Conservation (phyloP, 768 basidiomycete species). For the Calocybe indica region DNA sequence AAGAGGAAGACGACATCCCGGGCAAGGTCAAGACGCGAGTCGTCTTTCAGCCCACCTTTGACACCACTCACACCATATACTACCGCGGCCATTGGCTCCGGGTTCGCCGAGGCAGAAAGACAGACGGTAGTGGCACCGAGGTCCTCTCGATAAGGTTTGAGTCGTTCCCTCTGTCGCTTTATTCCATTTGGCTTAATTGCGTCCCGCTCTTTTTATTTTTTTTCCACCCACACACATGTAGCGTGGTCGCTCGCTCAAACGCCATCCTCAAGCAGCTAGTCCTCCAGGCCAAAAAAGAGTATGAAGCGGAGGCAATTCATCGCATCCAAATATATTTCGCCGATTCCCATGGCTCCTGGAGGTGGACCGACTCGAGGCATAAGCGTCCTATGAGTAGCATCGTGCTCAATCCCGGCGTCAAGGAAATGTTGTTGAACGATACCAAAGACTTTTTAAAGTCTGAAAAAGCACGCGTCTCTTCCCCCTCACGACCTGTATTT, state of each 20-base stretch:
- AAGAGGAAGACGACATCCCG: constrained; percentile 35
- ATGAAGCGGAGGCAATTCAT: constrained; percentile 82
- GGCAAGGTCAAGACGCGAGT: constrained; percentile 74
- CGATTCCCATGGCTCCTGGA: constrained; percentile 83
- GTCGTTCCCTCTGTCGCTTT: constrained; percentile 5
- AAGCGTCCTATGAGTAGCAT: constrained; percentile 87
- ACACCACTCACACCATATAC: constrained; percentile 86
- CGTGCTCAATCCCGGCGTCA: constrained; percentile 82
- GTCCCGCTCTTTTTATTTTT: constrained; percentile 1
- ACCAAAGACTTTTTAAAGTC: constrained; percentile 79
- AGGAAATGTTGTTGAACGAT: constrained; percentile 83
- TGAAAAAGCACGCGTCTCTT: constrained; percentile 52
- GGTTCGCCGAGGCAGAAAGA: constrained; percentile 64
- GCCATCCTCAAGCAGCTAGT: constrained; percentile 85
- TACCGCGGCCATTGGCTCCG: constrained; percentile 83
- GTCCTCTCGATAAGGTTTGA: constrained; percentile 67
- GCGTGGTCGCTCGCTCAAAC: constrained; percentile 81
- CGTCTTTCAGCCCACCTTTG: constrained; percentile 83
- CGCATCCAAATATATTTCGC: constrained; percentile 89
- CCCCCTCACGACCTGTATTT: background rate
- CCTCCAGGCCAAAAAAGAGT: constrained; percentile 83
- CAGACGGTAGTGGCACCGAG: constrained; percentile 64
- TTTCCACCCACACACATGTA: constrained; percentile 19
- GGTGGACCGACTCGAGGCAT: constrained; percentile 82
- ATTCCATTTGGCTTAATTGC: constrained; percentile 1